phyloP scores from a whole-genome alignment of 2,329 filamentous ascomycete genomes.

The Phyllosticta citriasiana region DNA sequence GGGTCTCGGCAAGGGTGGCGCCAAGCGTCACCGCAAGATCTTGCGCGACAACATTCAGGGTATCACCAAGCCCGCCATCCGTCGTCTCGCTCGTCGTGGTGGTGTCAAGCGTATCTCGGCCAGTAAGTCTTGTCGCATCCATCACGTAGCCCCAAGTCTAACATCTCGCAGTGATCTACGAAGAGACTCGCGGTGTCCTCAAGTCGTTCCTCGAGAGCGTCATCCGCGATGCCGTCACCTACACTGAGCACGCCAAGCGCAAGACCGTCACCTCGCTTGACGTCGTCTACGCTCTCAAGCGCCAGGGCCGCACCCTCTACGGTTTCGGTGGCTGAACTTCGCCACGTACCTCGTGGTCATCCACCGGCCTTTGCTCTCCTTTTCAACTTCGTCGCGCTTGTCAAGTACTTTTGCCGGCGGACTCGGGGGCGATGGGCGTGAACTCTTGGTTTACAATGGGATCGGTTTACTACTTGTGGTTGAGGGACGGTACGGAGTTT shows the following conservation, averaged over 20 bases:
- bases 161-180: slow-evolving; percentile 56
- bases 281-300: slow-evolving; percentile 54
- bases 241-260: slow-evolving; percentile 72
- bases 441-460: neutral
- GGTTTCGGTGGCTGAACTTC: slow-evolving; percentile 75
- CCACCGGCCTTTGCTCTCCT: neutral
- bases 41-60: slow-evolving; percentile 99
- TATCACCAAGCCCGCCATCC: slow-evolving; percentile 97
- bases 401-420: neutral
- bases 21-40: slow-evolving; percentile 99
- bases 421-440: neutral
- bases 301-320: slow-evolving; percentile 65
- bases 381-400: neutral
- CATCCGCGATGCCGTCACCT: slow-evolving; percentile 68
- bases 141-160: slow-evolving; percentile 13
- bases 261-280: slow-evolving; percentile 65
- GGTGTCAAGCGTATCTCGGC: slow-evolving; percentile 99
- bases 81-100: slow-evolving; percentile 96
- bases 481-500: neutral
- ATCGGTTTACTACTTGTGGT: neutral
- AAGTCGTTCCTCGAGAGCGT: slow-evolving; percentile 71
- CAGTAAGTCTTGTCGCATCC: slow-evolving; percentile 46
- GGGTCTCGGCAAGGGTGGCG: slow-evolving; percentile 95
- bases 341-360: neutral
- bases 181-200: slow-evolving; percentile 66